Percentiles rank a stretch among this genome's conserved stretches.
phyloP scores from a whole-genome alignment of 2,329 filamentous ascomycete species.

The Diaporthe longicolla region DNA sequence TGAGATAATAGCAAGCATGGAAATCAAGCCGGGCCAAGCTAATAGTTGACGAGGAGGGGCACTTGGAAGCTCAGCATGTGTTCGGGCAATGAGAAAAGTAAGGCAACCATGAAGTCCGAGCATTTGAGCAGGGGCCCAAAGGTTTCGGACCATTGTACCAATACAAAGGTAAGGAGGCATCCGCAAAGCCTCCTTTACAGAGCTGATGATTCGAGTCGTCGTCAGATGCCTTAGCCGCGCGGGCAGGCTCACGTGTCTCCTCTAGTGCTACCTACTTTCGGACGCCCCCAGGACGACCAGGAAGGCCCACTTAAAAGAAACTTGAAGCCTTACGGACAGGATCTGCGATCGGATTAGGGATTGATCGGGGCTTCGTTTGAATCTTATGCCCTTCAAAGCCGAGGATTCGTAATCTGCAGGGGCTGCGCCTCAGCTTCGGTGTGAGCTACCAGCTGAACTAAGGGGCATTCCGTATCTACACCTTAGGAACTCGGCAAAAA shows the following conservation, averaged over 20 bases:
- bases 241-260: background rate
- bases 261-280: background rate
- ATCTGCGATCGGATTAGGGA: background rate
- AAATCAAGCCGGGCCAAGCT: background rate
- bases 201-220: background rate
- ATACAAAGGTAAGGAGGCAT: conserved; percentile 9
- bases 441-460: background rate
- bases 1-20: background rate
- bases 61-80: background rate
- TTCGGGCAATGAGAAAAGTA: background rate
- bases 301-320: background rate
- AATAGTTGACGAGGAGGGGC: background rate
- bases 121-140: background rate
- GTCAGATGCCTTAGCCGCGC: background rate
- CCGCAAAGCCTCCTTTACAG: conserved; percentile 2
- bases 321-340: background rate
- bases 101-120: background rate
- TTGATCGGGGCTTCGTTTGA: background rate
- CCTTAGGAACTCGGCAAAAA: background rate
- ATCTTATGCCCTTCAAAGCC: background rate
- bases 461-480: no score
- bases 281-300: background rate
- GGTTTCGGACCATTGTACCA: background rate
- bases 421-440: background rate
- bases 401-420: background rate